These are phyloP conservation scores for Umbilicaria muhlenbergii DNA, from an alignment of 495 filamentous ascomycete species.

Conservation along the genomic window DNA sequence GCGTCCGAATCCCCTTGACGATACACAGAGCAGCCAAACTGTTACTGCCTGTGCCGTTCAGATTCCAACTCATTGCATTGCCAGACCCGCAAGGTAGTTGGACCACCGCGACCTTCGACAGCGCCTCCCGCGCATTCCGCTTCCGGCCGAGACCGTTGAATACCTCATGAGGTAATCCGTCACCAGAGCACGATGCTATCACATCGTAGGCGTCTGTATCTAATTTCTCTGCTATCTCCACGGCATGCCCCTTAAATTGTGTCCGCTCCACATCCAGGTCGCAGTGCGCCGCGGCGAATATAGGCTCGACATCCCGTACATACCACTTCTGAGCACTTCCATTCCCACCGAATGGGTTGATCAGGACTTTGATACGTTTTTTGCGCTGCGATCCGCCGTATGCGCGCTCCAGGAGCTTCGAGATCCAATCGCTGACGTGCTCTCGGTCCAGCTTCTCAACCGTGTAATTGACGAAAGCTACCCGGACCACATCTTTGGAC, in stretches of 20 bases:
- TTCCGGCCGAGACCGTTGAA: slow-evolving; percentile 83
- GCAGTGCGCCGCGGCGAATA: slow-evolving; percentile 73
- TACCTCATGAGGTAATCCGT: slow-evolving; percentile 83
- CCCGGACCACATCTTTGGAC: slow-evolving; percentile 39
- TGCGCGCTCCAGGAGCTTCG: slow-evolving; percentile 45
- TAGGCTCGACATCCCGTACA: slow-evolving; percentile 57
- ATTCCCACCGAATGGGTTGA: slow-evolving; percentile 84
- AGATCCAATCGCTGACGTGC: slow-evolving; percentile 41
- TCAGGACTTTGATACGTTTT: slow-evolving; percentile 69
- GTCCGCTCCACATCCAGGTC: slow-evolving; percentile 63
- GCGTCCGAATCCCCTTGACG: slow-evolving; percentile 68
- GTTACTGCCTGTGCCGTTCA: slow-evolving; percentile 65
- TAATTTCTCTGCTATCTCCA: slow-evolving; percentile 62
- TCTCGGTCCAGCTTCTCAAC: slow-evolving; percentile 35
- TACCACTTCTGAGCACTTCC: slow-evolving; percentile 64
- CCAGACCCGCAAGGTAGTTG: slow-evolving; percentile 85
- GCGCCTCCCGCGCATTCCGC: slow-evolving; percentile 53
- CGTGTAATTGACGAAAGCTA: slow-evolving; percentile 43
- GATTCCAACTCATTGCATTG: slow-evolving; percentile 85
- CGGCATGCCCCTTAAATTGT: slow-evolving; percentile 56
- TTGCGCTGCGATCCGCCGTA: slow-evolving; percentile 56
- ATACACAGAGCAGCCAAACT: slow-evolving; percentile 64
- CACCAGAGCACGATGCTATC: slow-evolving; percentile 78
- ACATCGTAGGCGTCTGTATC: slow-evolving; percentile 70
- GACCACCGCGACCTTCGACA: slow-evolving; percentile 69